phyloP scores from a whole-genome alignment of 768 basidiomycete genomes.

The Suillus plorans region DNA sequence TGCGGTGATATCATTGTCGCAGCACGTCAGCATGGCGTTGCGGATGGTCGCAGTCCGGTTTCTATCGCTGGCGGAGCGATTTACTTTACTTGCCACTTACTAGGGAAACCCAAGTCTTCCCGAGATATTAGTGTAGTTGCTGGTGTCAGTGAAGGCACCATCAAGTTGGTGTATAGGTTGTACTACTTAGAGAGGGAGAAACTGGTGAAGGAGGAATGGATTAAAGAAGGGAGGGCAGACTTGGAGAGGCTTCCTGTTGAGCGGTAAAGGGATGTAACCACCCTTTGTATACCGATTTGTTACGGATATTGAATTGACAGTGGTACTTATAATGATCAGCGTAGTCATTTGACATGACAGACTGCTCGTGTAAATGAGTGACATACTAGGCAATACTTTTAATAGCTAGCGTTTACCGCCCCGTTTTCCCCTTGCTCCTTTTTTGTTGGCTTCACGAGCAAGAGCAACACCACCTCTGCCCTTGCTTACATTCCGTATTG shows the following conservation, averaged over 20 bases:
- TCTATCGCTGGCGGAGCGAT: constrained; percentile 99
- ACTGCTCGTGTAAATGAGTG: background rate
- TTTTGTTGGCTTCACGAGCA: constrained; percentile 38
- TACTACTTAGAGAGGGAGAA: constrained; percentile 74
- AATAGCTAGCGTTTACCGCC: constrained; percentile 26
- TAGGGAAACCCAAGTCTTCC: constrained; percentile 72
- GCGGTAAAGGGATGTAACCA: constrained; percentile 13
- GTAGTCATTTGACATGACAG: background rate
- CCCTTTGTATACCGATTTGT: background rate
- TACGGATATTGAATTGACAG: background rate
- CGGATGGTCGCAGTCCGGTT: constrained; percentile 91
- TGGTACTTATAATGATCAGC: background rate
- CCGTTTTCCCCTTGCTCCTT: constrained; percentile 26
- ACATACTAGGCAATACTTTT: background rate
- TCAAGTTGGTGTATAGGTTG: constrained; percentile 83
- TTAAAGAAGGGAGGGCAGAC: constrained; percentile 73
- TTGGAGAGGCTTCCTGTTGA: constrained; percentile 29
- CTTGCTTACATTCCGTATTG: constrained; percentile 73
- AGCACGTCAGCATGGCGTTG: constrained; percentile 81
- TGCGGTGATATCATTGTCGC: constrained; percentile 80
- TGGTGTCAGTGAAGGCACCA: constrained; percentile 94
- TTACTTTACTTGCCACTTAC: constrained; percentile 84
- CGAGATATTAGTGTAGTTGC: constrained; percentile 89
- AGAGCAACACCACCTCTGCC: constrained; percentile 64
- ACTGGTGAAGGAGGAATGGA: constrained; percentile 84